Evolutionary conservation across 2,329 filamentous ascomycete genomes (phyloP), one percentile per base, ranked within the genome.

Genomic region (Pseudopithomyces chartarum): DNA sequence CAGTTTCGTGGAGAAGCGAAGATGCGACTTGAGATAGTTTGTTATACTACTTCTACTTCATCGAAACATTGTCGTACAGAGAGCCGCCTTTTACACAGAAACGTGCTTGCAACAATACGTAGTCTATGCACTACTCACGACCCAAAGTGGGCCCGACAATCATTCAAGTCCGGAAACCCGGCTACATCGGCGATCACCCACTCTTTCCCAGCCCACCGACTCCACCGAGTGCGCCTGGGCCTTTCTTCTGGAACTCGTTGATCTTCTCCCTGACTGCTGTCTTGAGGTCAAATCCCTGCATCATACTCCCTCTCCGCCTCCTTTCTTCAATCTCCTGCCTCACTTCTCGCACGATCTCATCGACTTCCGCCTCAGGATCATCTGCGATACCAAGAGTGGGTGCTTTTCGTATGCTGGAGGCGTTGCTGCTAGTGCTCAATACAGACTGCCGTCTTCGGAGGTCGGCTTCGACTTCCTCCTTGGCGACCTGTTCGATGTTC

Each of bases 381-480:
- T 86, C 86, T 1, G 91, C 89, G 36, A 98, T 81, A 23, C 94
- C 94, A 6, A 97, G 78, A 2, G 91, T 83, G 0, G 90, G 90
- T 52, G 87, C 83, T 44, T 81, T 13, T 76, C 81, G 52, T 11
- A 55, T 26, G 42, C 15, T 87, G 61, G 54, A 82, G 3, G 52
- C 85, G 12, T 91, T 87, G 17, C 82, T 79, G 67, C 86, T 88
- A 10, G 80, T 69, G 1, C 81, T 83, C 54, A 82, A 80, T 26
- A 78, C 74, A 36, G 86, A 43, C 33, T 68, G 64, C 42, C 51
- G 22, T 2, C 56, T n/a, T 15, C 55, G 22, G 10, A 51, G 17
- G 33, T 51, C 48, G n/a, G 26, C 33, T 29, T 49, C 45, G 6
- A 53, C 39, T 38, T 47, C 54, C 26, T 73, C 70, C 48, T 63